These are phyloP conservation scores for Wickerhamiella cacticola DNA, from an alignment of 805 yeast species.

Conservation along the genomic window DNA sequence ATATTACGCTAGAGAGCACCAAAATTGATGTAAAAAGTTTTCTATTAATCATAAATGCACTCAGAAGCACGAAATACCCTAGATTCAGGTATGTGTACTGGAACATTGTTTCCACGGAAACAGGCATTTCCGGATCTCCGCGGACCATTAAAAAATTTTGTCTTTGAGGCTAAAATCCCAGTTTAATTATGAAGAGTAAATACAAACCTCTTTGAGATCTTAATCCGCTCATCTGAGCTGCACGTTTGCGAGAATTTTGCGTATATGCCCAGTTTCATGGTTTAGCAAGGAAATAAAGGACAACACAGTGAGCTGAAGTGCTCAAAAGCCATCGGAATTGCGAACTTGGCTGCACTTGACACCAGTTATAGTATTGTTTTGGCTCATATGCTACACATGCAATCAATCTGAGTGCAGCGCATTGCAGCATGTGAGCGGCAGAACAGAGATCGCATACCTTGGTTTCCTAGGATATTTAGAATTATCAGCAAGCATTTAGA, in stretches of 20 bases:
- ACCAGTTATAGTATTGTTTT: not conserved
- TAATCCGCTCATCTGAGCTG: not conserved
- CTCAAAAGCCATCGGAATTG: too few species aligned
- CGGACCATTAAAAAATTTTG: not conserved
- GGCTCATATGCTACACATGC: not conserved
- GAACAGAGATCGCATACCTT: too few species aligned
- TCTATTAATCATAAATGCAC: too few species aligned
- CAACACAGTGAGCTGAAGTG: too few species aligned
- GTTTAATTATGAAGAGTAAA: not conserved
- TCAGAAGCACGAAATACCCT: not conserved
- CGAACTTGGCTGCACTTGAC: too few species aligned
- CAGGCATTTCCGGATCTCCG: not conserved
- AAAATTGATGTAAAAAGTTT: too few species aligned
- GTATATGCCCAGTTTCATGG: too few species aligned
- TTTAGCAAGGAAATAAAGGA: too few species aligned
- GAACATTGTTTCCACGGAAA: not conserved
- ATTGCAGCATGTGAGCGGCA: conserved; percentile 1
- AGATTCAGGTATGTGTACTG: not conserved
- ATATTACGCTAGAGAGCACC: too few species aligned
- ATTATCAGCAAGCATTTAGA: too few species aligned
- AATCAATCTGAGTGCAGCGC: not conserved
- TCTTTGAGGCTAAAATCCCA: not conserved
- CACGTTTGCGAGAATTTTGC: too few species aligned
- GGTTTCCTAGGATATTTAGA: too few species aligned
- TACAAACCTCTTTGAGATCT: not conserved